These are phyloP conservation scores for Annona cherimola DNA, from an alignment of 164 flowering plant genomes.

Conservation along the genomic window DNA sequence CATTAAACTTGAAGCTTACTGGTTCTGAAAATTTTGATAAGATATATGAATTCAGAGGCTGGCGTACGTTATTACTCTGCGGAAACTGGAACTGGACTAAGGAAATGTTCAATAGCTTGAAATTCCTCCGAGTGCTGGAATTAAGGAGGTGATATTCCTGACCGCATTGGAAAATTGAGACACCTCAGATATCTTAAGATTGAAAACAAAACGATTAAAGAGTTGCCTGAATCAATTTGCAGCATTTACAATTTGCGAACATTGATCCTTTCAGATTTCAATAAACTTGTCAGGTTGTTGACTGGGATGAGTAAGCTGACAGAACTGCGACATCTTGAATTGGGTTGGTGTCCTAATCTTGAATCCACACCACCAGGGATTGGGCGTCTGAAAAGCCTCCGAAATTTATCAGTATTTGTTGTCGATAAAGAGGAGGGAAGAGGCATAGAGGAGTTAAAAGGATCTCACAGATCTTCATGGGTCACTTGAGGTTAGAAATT, in stretches of 20 bases:
- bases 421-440: background rate
- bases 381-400: slow-evolving; percentile 2
- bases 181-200: no score
- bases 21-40: no score
- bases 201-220: background rate
- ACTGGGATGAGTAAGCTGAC: slow-evolving; percentile 4
- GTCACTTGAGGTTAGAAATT: background rate
- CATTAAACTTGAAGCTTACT: background rate
- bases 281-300: background rate
- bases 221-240: slow-evolving; percentile 3
- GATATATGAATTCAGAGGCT: background rate
- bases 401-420: background rate
- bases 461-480: background rate
- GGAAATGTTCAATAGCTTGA: background rate
- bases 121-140: background rate
- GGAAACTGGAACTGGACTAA: background rate
- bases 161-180: no score
- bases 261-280: no score
- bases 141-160: background rate
- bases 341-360: background rate
- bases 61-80: background rate
- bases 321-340: slow-evolving; percentile 8
- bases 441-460: slow-evolving; percentile 3
- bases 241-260: slow-evolving; percentile 9
- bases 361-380: background rate